phyloP scores from a whole-genome alignment of 768 basidiomycete species.

The Pilatotrama ljubarskyi region DNA sequence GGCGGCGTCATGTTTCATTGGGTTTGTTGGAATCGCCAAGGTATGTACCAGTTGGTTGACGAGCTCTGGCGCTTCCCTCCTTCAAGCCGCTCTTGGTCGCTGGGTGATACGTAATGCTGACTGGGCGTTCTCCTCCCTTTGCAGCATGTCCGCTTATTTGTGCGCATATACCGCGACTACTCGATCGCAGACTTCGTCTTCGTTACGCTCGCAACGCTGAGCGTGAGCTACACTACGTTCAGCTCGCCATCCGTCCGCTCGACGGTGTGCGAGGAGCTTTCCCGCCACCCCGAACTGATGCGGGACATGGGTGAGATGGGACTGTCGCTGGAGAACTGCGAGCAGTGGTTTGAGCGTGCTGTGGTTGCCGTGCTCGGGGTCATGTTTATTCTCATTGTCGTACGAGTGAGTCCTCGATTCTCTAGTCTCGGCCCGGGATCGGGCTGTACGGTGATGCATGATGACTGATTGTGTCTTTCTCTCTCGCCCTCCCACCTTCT shows the following conservation, averaged over 20 bases:
- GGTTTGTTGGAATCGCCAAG: conserved; percentile 68
- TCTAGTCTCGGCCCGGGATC: neutral
- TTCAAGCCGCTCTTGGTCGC: too few species aligned
- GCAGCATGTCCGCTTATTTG: conserved; percentile 61
- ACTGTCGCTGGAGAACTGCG: conserved; percentile 77
- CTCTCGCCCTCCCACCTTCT: neutral
- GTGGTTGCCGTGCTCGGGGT: conserved; percentile 57
- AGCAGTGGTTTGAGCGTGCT: conserved; percentile 72
- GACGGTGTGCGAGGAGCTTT: conserved; percentile 71
- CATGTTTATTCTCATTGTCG: conserved; percentile 60
- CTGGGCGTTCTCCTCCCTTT: neutral
- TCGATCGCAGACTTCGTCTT: conserved; percentile 78
- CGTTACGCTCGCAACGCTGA: conserved; percentile 55
- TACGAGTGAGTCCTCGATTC: conserved; percentile 53
- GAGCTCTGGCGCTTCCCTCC: neutral
- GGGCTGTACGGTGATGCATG: neutral
- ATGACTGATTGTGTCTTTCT: conserved; percentile 1
- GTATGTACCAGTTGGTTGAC: conserved; percentile 39
- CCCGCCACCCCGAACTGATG: conserved; percentile 73
- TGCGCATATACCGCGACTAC: conserved; percentile 82
- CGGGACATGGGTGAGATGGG: conserved; percentile 70
- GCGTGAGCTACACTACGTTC: conserved; percentile 62
- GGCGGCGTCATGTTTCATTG: conserved; percentile 61
- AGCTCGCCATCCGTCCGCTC: conserved; percentile 52
- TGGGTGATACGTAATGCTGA: too few species aligned